Percentiles rank a stretch among this genome's conserved stretches.
phyloP scores from a whole-genome alignment of 768 basidiomycete species.

The Boletus fagicola region DNA sequence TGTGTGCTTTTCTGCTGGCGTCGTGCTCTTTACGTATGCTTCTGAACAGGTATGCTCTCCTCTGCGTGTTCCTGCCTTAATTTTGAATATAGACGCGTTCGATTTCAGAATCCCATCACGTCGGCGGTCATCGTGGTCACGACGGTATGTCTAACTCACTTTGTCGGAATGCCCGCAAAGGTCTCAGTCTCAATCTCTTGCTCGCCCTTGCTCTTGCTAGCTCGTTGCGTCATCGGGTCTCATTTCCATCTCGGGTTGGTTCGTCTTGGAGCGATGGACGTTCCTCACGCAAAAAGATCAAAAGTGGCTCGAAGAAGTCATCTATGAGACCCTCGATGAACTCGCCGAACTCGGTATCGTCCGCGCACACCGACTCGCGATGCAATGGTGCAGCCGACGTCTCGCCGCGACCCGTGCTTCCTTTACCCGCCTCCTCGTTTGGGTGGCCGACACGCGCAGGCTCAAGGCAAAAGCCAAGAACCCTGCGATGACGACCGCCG shows the following conservation, averaged over 20 bases:
- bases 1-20: slow-evolving; percentile 74
- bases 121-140: slow-evolving; percentile 71
- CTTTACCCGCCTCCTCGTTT: slow-evolving; percentile 11
- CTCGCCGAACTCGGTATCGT: slow-evolving; percentile 23
- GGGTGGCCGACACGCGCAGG: slow-evolving; percentile 11
- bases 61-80: neutral
- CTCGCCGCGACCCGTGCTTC: slow-evolving; percentile 7
- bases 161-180: neutral
- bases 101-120: slow-evolving; percentile 50
- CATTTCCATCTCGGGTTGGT: slow-evolving; percentile 51
- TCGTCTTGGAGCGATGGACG: slow-evolving; percentile 47
- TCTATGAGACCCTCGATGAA: slow-evolving; percentile 22
- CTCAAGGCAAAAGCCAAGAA: neutral
- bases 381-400: slow-evolving; percentile 24
- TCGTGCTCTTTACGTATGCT: slow-evolving; percentile 74
- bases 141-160: slow-evolving; percentile 38
- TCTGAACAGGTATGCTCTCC: slow-evolving; percentile 53
- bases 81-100: neutral
- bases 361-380: slow-evolving; percentile 23
- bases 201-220: slow-evolving; percentile 5
- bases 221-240: slow-evolving; percentile 38
- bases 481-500: neutral
- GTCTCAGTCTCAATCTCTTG: neutral
- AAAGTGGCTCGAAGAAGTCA: slow-evolving; percentile 46
- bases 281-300: slow-evolving; percentile 44